Conservation (phyloP, 441 rosid genomes). For the Adansonia rubrostipa region DNA sequence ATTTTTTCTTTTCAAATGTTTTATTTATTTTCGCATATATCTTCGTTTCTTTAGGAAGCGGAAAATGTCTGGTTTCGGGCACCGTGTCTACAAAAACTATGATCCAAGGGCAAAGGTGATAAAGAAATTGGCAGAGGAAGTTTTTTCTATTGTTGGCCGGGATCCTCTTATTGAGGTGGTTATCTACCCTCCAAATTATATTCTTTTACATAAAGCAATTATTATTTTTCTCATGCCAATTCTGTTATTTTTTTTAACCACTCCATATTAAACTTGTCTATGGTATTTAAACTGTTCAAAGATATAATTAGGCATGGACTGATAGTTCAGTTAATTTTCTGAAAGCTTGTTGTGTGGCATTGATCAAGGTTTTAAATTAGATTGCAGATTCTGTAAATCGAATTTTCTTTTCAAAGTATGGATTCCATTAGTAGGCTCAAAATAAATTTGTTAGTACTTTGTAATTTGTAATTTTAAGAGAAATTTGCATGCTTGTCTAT, state of each 20-base stretch:
- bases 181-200: conserved; percentile 22
- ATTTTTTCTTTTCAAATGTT: conserved; percentile 15
- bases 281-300: conserved; percentile 2
- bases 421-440: not conserved
- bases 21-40: not conserved
- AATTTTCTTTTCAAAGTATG: not conserved
- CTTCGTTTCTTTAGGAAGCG: conserved; percentile 59
- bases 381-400: conserved; percentile 6
- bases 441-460: not conserved
- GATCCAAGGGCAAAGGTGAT: conserved; percentile 98
- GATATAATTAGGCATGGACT: not conserved
- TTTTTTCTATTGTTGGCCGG: conserved; percentile 93
- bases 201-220: not conserved
- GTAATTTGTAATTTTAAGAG: not conserved
- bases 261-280: not conserved
- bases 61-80: conserved; percentile 99
- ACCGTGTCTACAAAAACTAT: conserved; percentile 96
- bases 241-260: not conserved
- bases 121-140: conserved; percentile 90
- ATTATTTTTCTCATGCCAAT: not conserved
- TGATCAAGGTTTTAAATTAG: not conserved
- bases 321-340: conserved; percentile 6
- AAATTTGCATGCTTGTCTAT: not conserved
- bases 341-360: not conserved
- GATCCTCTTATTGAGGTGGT: conserved; percentile 98